These are phyloP conservation scores for Globisporangium nagaii DNA, from an alignment of 352 stramenopile genomes.

Conservation along the genomic window DNA sequence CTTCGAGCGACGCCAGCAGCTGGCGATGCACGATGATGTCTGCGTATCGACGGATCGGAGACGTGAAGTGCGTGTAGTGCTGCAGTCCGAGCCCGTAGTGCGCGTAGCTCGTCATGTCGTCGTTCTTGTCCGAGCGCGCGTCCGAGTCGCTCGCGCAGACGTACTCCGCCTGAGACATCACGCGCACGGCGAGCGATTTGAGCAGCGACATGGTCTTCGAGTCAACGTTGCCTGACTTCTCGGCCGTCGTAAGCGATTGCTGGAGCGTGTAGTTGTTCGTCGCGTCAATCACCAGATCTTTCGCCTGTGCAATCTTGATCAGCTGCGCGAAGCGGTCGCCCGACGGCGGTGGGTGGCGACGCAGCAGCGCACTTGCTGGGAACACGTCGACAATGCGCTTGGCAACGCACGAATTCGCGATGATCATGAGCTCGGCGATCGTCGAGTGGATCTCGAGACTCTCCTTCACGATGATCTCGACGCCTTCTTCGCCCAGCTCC, in stretches of 20 bases:
- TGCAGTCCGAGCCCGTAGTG: conserved; percentile 88
- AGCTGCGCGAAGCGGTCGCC: conserved; percentile 75
- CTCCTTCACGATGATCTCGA: conserved; percentile 87
- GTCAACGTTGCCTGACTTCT: conserved; percentile 55
- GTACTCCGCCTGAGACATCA: conserved; percentile 95
- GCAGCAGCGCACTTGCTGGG: conserved; percentile 80
- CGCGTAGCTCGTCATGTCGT: conserved; percentile 55
- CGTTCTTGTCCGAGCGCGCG: conserved; percentile 26
- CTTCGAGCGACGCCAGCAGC: conserved; percentile 56
- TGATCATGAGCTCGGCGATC: conserved; percentile 93
- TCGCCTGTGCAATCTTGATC: conserved; percentile 58
- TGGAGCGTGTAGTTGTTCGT: conserved; percentile 82
- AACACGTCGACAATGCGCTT: conserved; percentile 76
- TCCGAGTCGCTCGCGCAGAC: conserved; percentile 73
- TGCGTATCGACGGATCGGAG: conserved; percentile 87
- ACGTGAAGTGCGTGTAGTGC: conserved; percentile 92
- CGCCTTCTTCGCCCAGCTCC: conserved; percentile 59
- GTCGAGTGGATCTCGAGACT: conserved; percentile 92
- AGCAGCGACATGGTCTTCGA: conserved; percentile 84
- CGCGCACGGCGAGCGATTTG: conserved; percentile 90
- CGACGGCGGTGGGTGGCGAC: conserved; percentile 77
- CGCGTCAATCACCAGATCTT: conserved; percentile 68
- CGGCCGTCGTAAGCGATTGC: conserved; percentile 56
- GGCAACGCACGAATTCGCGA: conserved; percentile 89
- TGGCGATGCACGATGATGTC: conserved; percentile 90